Percentiles rank a stretch among this genome's conserved stretches.
phyloP scores from a whole-genome alignment of 1,139 yeast genomes.

The Blastobotrys malaysiensis region DNA sequence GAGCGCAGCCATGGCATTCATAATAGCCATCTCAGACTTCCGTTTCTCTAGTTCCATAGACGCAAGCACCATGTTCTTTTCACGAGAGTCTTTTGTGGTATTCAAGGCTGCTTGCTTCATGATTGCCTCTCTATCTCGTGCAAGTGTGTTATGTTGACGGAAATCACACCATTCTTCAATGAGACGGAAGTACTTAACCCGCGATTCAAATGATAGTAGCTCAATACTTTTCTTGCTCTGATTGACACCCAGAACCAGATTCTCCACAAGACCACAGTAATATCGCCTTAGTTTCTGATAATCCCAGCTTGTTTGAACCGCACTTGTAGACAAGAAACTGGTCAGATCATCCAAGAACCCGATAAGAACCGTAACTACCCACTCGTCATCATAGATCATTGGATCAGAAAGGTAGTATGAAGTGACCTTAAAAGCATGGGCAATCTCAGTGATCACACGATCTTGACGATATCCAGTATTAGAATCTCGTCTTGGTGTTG shows the following conservation, averaged over 20 bases:
- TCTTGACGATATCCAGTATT: constrained; percentile 37
- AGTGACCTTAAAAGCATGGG: constrained; percentile 71
- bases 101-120: constrained; percentile 42
- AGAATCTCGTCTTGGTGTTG: constrained; percentile 13
- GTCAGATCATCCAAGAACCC: constrained; percentile 62
- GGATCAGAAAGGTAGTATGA: constrained; percentile 55
- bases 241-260: constrained; percentile 51
- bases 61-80: constrained; percentile 49
- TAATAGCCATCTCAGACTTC: constrained; percentile 63
- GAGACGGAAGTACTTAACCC: constrained; percentile 75
- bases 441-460: constrained; percentile 64
- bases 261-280: constrained; percentile 73
- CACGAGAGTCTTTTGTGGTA: constrained; percentile 29
- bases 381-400: constrained; percentile 55
- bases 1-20: constrained; percentile 79
- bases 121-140: constrained; percentile 59
- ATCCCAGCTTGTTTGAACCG: constrained; percentile 61
- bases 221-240: constrained; percentile 26
- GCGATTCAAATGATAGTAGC: constrained; percentile 82
- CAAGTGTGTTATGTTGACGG: constrained; percentile 58
- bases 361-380: constrained; percentile 62
- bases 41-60: constrained; percentile 78
- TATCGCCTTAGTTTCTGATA: constrained; percentile 75
- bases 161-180: constrained; percentile 93
- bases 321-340: constrained; percentile 51